Percentiles rank a stretch among this genome's conserved stretches.
These are phyloP conservation scores for Paramecium caudatum DNA, from an alignment of 73 alveolate species.

Conservation along the genomic window DNA sequence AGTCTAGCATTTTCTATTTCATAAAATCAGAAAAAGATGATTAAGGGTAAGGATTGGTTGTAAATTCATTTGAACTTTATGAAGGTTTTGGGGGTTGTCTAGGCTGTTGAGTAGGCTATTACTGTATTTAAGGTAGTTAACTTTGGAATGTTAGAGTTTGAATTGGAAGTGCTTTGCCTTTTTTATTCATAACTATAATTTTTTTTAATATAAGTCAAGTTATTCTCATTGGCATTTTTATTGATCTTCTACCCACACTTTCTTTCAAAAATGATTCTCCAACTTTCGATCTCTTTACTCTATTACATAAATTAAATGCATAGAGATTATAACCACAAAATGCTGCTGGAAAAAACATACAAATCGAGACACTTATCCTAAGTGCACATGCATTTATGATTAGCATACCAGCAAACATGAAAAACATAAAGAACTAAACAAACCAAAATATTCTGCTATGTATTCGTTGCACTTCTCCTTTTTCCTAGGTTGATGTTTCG, in stretches of 20 bases:
- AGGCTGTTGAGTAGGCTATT: too few relatives aligned
- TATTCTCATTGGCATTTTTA: slow-evolving; percentile 59
- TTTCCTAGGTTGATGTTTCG: slow-evolving; percentile 74
- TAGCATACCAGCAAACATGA: slow-evolving; percentile 62
- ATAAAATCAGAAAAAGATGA: slow-evolving; percentile 5
- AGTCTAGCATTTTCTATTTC: slow-evolving; percentile 14
- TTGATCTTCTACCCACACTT: slow-evolving; percentile 60
- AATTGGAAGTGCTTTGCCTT: slow-evolving; percentile 1
- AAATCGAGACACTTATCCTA: slow-evolving; percentile 1
- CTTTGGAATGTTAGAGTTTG: slow-evolving; percentile 6
- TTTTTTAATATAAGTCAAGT: slow-evolving; percentile 41
- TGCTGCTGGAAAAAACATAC: slow-evolving; percentile 61
- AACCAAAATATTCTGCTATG: slow-evolving; percentile 70
- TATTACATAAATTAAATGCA: slow-evolving; percentile 59
- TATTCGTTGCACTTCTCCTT: slow-evolving; percentile 38
- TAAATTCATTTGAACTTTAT: too few relatives aligned
- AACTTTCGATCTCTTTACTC: slow-evolving; percentile 8
- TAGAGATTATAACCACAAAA: slow-evolving; percentile 39
- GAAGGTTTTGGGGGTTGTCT: too few relatives aligned
- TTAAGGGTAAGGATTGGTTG: background rate
- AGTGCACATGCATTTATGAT: background rate
- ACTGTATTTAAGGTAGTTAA: slow-evolving; percentile 11
- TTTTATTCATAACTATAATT: background rate
- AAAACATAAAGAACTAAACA: slow-evolving; percentile 54
- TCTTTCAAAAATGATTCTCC: slow-evolving; percentile 16